A percentile compares a stretch with the other conserved stretches of the same genome.
Evolutionary conservation across 2,329 filamentous ascomycete species (phyloP).

Genomic region (Trichoderma asperellum): DNA sequence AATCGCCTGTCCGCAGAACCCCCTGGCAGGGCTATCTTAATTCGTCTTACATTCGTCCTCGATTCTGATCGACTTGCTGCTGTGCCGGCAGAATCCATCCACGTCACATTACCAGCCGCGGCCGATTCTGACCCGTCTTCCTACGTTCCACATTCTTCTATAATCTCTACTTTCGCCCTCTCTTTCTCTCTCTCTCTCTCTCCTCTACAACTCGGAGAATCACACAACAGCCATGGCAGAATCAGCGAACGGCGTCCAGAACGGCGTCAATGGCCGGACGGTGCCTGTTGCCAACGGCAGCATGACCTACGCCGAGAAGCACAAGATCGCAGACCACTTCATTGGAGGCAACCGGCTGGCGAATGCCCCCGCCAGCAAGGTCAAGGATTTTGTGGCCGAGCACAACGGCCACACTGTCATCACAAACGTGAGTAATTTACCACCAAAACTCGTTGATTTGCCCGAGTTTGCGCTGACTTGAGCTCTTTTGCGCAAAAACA

Average conservation of each 20-base stretch:
- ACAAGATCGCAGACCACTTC: conserved; percentile 88
- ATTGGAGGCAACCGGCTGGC: conserved; percentile 90
- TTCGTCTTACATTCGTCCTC: conserved; percentile 2
- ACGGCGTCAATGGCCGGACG: conserved; percentile 51
- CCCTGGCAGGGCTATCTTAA: conserved; percentile 5
- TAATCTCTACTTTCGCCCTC: not conserved
- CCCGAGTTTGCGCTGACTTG: conserved; percentile 2
- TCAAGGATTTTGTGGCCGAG: conserved; percentile 93
- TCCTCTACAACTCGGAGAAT: not conserved
- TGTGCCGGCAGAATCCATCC: conserved; percentile 5
- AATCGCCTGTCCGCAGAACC: conserved; percentile 15
- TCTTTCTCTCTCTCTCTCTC: not conserved
- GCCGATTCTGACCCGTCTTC: not conserved
- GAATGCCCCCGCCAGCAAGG: conserved; percentile 78
- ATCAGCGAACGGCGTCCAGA: conserved; percentile 45
- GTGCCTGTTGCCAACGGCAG: conserved; percentile 61
- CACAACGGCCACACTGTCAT: conserved; percentile 97
- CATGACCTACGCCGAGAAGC: conserved; percentile 75
- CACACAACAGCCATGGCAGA: conserved; percentile 51
- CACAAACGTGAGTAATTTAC: conserved; percentile 75
- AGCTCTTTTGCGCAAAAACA: conserved; percentile 43
- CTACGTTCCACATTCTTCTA: not conserved
- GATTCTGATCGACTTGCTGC: conserved; percentile 14
- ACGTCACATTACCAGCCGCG: conserved; percentile 13
- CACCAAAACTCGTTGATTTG: not conserved